Base-by-base conservation (phyloP, 768 basidiomycete genomes). In the Mycena vitilis region DNA sequence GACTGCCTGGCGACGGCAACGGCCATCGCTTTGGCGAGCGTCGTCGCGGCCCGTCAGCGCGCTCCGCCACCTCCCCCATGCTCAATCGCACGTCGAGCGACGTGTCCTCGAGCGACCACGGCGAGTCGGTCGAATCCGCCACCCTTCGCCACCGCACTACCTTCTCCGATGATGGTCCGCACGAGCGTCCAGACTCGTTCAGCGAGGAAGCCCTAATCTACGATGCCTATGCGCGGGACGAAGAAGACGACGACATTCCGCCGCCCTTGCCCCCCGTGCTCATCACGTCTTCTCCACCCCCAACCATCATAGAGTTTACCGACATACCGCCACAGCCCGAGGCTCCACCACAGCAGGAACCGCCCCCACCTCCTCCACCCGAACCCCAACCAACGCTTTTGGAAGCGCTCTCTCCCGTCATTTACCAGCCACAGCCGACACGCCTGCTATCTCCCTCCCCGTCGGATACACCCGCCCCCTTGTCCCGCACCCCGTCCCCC, bases 121-220 rank as follows among this genome's bases (percentile, higher is more conserved):
- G 86, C 47, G 87, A 91, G 51, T 82, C 82, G 25, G 78, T 85
- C 37, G 79, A 86, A 48, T 78, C 76, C 36, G 55, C 68, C 34
- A 25, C 74, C 70, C 83, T 68, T 71, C 78, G 67, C 73, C 81
- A 78, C 66, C 79, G 79, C 74, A 83, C 53, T 37, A 54, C 82
- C 20, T 77, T 82, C 78, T 87, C 87, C 18, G 85, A 87, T 49
- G 87, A 87, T 42, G 79, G 83, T 18, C 74, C 75, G 38, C 78
- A 66, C 44, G 71, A 77, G 38, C 78, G 91, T 58, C 92, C 92
- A 2, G 89, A 94, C 51, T 91, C 92, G 1, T 95, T 90, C 73
- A 91, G 89, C 66, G 94, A 95, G 68, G 95, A 96, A 71, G 79
- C 89, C 5, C 87, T 86, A 44, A 96, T 97, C 69, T 95, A 92